Percentiles rank a stretch among this genome's conserved stretches.
These are phyloP conservation scores for Rhizophagus prolifer DNA, from an alignment of 192 early-diverging fungal genomes.

Conservation along the genomic window DNA sequence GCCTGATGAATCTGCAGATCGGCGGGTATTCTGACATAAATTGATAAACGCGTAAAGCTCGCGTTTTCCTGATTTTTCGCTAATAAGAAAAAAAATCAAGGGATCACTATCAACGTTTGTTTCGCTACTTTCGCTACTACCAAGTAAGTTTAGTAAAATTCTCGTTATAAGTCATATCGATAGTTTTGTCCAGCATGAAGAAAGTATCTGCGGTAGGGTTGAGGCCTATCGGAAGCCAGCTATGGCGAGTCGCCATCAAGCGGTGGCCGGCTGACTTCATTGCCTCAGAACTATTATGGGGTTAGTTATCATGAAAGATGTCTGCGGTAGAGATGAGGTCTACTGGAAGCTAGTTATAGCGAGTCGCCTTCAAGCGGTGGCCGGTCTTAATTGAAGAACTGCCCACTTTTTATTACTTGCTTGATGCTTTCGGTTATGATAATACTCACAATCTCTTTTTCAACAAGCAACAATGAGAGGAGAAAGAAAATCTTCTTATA, in stretches of 20 bases:
- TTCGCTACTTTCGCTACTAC: too few species aligned
- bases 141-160: slow-evolving; percentile 1
- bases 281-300: background rate
- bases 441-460: slow-evolving; percentile 16
- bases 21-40: too few species aligned
- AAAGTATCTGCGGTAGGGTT: slow-evolving; percentile 29
- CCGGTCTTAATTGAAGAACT: slow-evolving; percentile 13
- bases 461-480: slow-evolving; percentile 15
- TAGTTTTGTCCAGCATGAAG: slow-evolving; percentile 18
- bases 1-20: too few species aligned
- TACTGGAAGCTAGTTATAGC: slow-evolving; percentile 30
- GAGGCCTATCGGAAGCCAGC: slow-evolving; percentile 27
- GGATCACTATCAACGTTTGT: too few species aligned
- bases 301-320: slow-evolving; percentile 11
- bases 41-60: too few species aligned
- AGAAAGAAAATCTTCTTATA: slow-evolving; percentile 23
- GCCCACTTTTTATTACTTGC: slow-evolving; percentile 24
- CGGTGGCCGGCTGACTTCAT: slow-evolving; percentile 2
- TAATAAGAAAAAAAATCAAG: too few species aligned
- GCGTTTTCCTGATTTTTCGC: too few species aligned
- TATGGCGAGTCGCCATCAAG: slow-evolving; percentile 30
- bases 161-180: background rate
- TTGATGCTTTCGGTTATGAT: background rate
- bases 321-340: slow-evolving; percentile 26
- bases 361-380: slow-evolving; percentile 31